Evolutionary conservation across 2,329 filamentous ascomycete genomes (phyloP).

Genomic region (Diaporthe sp.): DNA sequence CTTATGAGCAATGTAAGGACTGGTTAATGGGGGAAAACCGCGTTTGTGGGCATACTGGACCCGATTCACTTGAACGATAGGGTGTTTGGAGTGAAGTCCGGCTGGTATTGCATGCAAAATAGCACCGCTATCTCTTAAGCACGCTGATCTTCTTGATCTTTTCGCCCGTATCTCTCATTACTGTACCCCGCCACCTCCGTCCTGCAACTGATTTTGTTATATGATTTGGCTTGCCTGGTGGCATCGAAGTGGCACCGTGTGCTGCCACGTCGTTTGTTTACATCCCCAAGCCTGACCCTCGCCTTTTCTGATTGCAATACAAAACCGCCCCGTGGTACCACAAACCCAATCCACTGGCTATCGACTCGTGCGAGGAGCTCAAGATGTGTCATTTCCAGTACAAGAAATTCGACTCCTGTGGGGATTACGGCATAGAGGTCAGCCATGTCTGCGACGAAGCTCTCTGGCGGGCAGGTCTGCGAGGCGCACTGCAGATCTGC

Average conservation of each 20-base stretch:
- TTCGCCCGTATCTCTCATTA: background rate
- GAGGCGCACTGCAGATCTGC: conserved; percentile 34
- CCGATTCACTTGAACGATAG: background rate
- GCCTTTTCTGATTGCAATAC: background rate
- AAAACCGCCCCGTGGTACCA: background rate
- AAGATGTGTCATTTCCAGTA: conserved; percentile 40
- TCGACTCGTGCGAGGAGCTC: background rate
- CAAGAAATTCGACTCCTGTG: conserved; percentile 36
- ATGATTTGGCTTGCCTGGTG: background rate
- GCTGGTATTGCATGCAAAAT: background rate
- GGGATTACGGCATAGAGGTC: conserved; percentile 38
- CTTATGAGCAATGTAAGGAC: conserved; percentile 73
- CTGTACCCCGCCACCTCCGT: background rate
- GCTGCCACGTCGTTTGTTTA: background rate
- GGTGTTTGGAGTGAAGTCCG: background rate
- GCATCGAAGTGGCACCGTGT: background rate
- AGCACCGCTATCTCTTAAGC: background rate
- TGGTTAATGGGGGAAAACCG: conserved; percentile 38
- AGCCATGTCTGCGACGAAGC: conserved; percentile 17
- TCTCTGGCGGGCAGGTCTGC: conserved; percentile 34
- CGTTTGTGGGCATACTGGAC: background rate
- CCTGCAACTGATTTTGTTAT: background rate
- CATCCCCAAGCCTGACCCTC: background rate
- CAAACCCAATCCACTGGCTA: background rate
- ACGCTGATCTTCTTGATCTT: background rate